These are phyloP conservation scores for Amaranthus palmeri DNA, from an alignment of 148 eudicot genomes.

Conservation along the genomic window DNA sequence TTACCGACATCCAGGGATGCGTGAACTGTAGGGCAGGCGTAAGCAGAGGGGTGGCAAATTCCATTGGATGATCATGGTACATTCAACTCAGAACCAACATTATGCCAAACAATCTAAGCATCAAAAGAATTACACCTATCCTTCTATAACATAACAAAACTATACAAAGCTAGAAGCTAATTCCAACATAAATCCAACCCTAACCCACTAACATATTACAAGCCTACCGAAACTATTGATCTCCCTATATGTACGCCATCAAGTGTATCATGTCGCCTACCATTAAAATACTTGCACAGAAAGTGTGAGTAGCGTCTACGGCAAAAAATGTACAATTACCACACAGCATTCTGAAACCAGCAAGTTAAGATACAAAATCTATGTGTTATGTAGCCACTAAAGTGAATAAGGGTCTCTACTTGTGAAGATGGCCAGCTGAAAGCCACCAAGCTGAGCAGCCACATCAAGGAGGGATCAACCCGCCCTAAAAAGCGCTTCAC, in stretches of 20 bases:
- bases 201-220: slow-evolving; percentile 4
- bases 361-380: slow-evolving; percentile 25
- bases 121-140: slow-evolving; percentile 9
- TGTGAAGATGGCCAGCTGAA: slow-evolving; percentile 7
- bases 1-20: too few relatives aligned
- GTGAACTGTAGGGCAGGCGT: too few relatives aligned
- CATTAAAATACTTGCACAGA: slow-evolving; percentile 5
- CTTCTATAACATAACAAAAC: slow-evolving; percentile 20
- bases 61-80: neutral
- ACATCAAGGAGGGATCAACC: neutral
- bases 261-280: slow-evolving; percentile 9
- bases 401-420: neutral
- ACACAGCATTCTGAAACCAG: slow-evolving; percentile 21
- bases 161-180: slow-evolving; percentile 18
- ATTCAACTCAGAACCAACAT: neutral
- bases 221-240: slow-evolving; percentile 8
- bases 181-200: neutral
- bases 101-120: neutral
- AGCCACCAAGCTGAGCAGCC: slow-evolving; percentile 5
- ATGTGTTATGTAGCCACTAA: slow-evolving; percentile 22
- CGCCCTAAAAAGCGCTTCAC: neutral
- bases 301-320: slow-evolving; percentile 20
- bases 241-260: slow-evolving; percentile 20
- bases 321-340: slow-evolving; percentile 30
- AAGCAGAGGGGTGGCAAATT: too few relatives aligned